A percentile compares a stretch with the other conserved stretches of the same genome.
phyloP scores from a whole-genome alignment of 2,329 filamentous ascomycete genomes.

The Sporothrix variecibatus region DNA sequence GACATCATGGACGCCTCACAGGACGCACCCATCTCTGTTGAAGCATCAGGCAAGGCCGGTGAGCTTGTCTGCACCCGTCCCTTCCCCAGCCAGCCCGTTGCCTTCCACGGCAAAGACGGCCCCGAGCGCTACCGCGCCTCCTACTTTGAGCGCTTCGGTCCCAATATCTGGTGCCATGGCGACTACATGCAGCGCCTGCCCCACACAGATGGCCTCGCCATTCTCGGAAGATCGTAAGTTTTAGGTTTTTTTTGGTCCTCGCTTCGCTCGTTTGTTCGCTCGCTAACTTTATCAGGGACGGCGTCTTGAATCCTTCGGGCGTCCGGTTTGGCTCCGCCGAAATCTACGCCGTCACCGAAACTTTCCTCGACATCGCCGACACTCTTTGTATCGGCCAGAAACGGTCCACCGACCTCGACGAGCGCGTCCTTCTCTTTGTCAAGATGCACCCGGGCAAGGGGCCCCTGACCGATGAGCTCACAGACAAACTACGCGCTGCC shows the following conservation, averaged over 20 bases:
- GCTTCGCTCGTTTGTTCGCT: background rate
- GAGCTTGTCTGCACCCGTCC: slow-evolving; percentile 49
- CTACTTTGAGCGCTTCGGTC: slow-evolving; percentile 48
- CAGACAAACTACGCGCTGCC: slow-evolving; percentile 32
- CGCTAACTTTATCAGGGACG: slow-evolving; percentile 39
- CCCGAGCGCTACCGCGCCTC: slow-evolving; percentile 45
- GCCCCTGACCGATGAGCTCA: slow-evolving; percentile 27
- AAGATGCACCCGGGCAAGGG: slow-evolving; percentile 27
- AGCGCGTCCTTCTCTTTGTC: slow-evolving; percentile 34
- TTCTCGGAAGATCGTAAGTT: slow-evolving; percentile 45
- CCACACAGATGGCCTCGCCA: slow-evolving; percentile 43
- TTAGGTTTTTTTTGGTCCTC: background rate
- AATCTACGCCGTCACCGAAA: slow-evolving; percentile 51
- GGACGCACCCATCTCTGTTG: slow-evolving; percentile 38
- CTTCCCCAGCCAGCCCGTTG: slow-evolving; percentile 49
- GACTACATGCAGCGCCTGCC: slow-evolving; percentile 49
- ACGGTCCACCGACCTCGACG: slow-evolving; percentile 30
- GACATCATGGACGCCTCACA: slow-evolving; percentile 45
- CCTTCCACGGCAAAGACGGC: slow-evolving; percentile 47
- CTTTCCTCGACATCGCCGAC: slow-evolving; percentile 38
- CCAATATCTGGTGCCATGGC: slow-evolving; percentile 48
- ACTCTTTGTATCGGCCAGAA: slow-evolving; percentile 33
- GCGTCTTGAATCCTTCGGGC: slow-evolving; percentile 50
- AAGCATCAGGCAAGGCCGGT: slow-evolving; percentile 41
- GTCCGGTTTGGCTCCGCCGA: slow-evolving; percentile 50